Base-by-base conservation (phyloP, 495 filamentous ascomycete genomes). In the Aspergillus conjunctus region DNA sequence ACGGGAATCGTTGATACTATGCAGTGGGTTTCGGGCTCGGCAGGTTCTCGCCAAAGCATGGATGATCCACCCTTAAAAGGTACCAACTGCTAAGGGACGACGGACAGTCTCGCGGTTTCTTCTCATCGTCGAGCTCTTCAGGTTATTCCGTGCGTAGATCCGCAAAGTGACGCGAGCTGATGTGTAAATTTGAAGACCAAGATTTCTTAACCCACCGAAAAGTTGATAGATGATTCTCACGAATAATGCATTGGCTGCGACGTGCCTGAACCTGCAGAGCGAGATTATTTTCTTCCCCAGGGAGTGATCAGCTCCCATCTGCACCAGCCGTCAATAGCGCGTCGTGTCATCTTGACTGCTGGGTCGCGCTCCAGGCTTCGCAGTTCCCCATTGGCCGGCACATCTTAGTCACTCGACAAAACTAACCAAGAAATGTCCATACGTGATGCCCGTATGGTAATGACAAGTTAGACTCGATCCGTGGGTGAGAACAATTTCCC, bases 321-420 rank as follows among this genome's bases (percentile, higher is more conserved):
- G 33, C 52, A 18, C 52, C 52, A 33, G 32, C 52, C 33, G n/a
- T 61, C 51, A 54, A 56, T 61, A 51, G 61, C 56, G 61, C 49
- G 51, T 59, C 56, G 61, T 63, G 60, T 56, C 60, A 61, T 61
- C 51, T 49, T 50, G 45, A 61, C 51, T 50, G 58, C 41, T 46
- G 58, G 58, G 58, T 54, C 58, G 60, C 60, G 60, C 54, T 50
- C 45, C 11, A 31, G 56, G 21, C 15, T 45, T 18, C 48, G 21
- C 6, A 49, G 17, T 20, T 22, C 30, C 17, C 51, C 30, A 49
- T 58, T 58, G 46, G 56, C 4, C 14, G 30, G 41, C 15, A 11
- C 15, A 11, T 56, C 41, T 56, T 56, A 56, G 54, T 59, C 57
- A 59, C 15, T 31, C n/a, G 49, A 46, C 39, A 17, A 34, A 48